phyloP scores from a whole-genome alignment of 2,329 filamentous ascomycete species.

The Microcera coccophila region DNA sequence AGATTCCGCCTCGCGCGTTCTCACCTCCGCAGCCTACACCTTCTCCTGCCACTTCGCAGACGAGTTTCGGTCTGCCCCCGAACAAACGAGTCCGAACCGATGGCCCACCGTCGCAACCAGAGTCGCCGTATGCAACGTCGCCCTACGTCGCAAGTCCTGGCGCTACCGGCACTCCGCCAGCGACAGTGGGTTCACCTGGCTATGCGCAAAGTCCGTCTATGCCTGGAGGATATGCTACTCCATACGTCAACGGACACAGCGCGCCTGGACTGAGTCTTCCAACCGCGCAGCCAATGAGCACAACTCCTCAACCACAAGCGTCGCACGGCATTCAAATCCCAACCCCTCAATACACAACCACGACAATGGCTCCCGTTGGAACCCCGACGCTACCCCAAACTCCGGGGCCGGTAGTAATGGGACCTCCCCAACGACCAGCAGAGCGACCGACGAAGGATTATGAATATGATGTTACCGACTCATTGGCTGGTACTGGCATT shows the following conservation, averaged over 20 bases:
- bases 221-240: constrained; percentile 32
- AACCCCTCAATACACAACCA: constrained; percentile 24
- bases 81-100: constrained; percentile 62
- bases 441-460: constrained; percentile 61
- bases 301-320: constrained; percentile 29
- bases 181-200: constrained; percentile 35
- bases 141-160: constrained; percentile 48
- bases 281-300: constrained; percentile 30
- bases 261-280: constrained; percentile 35
- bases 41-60: constrained; percentile 56
- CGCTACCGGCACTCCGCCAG: constrained; percentile 38
- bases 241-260: constrained; percentile 38
- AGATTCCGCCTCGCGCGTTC: constrained; percentile 52
- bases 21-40: constrained; percentile 60
- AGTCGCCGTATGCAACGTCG: constrained; percentile 56
- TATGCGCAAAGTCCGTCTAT: constrained; percentile 34
- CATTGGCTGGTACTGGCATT: constrained; percentile 78
- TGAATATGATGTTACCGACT: constrained; percentile 75
- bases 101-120: constrained; percentile 63
- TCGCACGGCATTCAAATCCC: constrained; percentile 27
- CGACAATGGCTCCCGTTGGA: constrained; percentile 18
- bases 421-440: constrained; percentile 56
- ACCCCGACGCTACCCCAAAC: constrained; percentile 22
- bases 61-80: constrained; percentile 58
- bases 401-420: constrained; percentile 42